phyloP scores from a whole-genome alignment of 2,329 filamentous ascomycete species.

The Cadophora malorum region DNA sequence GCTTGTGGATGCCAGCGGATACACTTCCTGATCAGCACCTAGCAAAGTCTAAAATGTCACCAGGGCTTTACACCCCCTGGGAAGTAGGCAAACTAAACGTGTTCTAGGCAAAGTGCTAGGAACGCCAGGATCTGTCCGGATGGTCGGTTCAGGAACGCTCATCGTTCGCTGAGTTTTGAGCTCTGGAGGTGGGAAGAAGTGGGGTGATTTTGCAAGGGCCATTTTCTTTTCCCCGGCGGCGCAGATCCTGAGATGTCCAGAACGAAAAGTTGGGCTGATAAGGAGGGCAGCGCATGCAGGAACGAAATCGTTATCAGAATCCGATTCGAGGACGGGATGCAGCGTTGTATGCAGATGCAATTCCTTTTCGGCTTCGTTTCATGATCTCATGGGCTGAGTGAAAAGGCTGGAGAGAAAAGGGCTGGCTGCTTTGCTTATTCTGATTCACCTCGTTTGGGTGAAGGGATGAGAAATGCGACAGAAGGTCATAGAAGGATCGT shows the following conservation, averaged over 20 bases:
- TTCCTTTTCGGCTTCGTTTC: constrained; percentile 24
- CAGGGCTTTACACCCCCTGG: not conserved
- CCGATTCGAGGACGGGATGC: constrained; percentile 19
- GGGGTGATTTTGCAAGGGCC: not conserved
- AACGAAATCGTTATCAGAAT: constrained; percentile 16
- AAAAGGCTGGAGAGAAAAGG: not conserved
- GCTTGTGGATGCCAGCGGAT: constrained; percentile 7
- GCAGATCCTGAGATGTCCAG: constrained; percentile 16
- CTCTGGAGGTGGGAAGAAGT: not conserved
- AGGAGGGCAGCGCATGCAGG: constrained; percentile 21
- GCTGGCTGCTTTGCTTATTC: not conserved
- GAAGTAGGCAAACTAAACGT: not conserved
- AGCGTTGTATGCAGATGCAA: not conserved
- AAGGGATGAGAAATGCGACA: not conserved
- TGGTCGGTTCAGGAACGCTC: constrained; percentile 15
- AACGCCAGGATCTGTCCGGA: not conserved
- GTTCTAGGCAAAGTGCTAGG: constrained; percentile 12
- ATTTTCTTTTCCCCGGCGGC: constrained; percentile 4
- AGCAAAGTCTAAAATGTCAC: constrained; percentile 1
- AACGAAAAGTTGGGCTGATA: constrained; percentile 14
- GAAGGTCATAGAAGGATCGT: not conserved
- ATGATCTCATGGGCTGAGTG: constrained; percentile 2
- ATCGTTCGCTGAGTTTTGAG: not conserved
- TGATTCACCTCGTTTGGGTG: constrained; percentile 1
- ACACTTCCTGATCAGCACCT: constrained; percentile 9